Conservation (phyloP, 1,284 basidiomycete species). For the Gomphus bonarii region DNA sequence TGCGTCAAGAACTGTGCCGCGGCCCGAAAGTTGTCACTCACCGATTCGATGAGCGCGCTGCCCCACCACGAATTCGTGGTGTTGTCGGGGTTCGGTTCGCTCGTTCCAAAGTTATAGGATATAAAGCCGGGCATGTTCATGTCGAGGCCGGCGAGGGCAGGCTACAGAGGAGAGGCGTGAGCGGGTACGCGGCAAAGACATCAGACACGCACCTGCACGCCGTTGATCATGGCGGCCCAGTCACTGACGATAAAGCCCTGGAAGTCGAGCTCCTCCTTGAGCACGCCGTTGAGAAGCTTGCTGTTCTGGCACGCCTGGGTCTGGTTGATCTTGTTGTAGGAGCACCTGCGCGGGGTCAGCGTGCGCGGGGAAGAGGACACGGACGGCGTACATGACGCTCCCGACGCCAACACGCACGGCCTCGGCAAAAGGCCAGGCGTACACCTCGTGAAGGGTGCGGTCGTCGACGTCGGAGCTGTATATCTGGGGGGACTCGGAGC, state of each 20-base stretch:
- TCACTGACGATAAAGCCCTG: constrained; percentile 21
- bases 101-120: constrained; percentile 11
- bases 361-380: neutral
- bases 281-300: constrained; percentile 62
- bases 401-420: constrained; percentile 70
- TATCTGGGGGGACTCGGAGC: constrained; percentile 15
- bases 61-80: constrained; percentile 13
- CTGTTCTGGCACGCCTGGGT: constrained; percentile 76
- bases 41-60: constrained; percentile 17
- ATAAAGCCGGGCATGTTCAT: constrained; percentile 21
- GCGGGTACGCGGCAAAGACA: too few relatives aligned
- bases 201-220: constrained; percentile 13
- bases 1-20: constrained; percentile 15
- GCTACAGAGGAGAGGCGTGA: neutral
- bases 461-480: constrained; percentile 63
- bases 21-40: constrained; percentile 22
- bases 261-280: constrained; percentile 48
- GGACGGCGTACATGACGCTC: constrained; percentile 55
- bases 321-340: constrained; percentile 43
- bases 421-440: constrained; percentile 62
- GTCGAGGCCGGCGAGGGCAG: constrained; percentile 16
- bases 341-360: neutral
- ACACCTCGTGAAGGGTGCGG: constrained; percentile 66
- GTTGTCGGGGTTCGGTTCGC: constrained; percentile 14
- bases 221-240: constrained; percentile 17